Percentiles rank a stretch among this genome's conserved stretches.
Conservation (phyloP, 2,329 filamentous ascomycete genomes). For the Botrytis deweyae region DNA sequence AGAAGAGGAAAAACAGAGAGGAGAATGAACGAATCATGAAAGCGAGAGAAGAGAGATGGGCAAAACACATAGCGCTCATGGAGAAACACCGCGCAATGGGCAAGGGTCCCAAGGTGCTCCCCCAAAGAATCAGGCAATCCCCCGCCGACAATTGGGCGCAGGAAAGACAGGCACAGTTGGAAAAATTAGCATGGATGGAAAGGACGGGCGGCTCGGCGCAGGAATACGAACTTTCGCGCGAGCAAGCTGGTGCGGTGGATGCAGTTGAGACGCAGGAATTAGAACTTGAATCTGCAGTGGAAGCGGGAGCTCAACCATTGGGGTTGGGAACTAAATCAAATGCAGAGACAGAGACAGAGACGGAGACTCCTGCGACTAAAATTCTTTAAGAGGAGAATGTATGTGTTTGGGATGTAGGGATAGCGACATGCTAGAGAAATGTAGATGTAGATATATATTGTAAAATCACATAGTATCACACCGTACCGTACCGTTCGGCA, state of each 20-base stretch:
- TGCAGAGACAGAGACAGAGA: background rate
- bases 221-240: background rate
- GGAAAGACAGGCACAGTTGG: background rate
- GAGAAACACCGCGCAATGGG: background rate
- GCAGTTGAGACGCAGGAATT: background rate
- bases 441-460: slow-evolving; percentile 5
- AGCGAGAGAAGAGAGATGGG: slow-evolving; percentile 2
- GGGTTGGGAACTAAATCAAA: background rate
- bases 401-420: background rate
- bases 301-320: background rate
- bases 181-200: slow-evolving; percentile 12
- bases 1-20: slow-evolving; percentile 6
- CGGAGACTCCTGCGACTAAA: background rate
- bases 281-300: background rate
- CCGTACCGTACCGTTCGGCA: background rate
- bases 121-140: background rate
- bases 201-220: background rate
- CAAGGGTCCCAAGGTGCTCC: background rate
- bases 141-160: background rate
- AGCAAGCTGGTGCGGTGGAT: background rate
- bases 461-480: slow-evolving; percentile 6
- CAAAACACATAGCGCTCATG: slow-evolving; percentile 12
- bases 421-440: background rate
- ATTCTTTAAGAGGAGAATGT: background rate
- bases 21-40: background rate